Evolutionary conservation across 768 basidiomycete species (phyloP).

Genomic region (Filobasidium floriforme): DNA sequence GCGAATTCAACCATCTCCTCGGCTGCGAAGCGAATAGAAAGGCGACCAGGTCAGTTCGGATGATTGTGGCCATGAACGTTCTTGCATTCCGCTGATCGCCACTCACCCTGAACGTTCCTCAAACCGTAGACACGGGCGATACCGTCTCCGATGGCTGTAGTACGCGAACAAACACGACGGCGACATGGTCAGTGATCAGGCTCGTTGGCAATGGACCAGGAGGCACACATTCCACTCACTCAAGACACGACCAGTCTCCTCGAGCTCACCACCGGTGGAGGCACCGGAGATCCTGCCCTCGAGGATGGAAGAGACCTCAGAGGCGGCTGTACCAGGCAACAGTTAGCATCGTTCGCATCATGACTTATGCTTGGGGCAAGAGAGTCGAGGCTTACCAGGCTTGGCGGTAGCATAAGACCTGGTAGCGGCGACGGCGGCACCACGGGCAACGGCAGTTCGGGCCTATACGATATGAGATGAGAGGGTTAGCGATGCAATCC

Average conservation of each 20-base stretch:
- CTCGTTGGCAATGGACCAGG: not conserved
- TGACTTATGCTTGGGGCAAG: not conserved
- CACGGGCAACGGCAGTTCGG: conserved; percentile 40
- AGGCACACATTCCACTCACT: conserved; percentile 55
- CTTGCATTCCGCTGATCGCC: not conserved
- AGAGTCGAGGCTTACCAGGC: conserved; percentile 61
- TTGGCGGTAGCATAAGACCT: conserved; percentile 97
- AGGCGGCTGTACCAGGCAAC: conserved; percentile 61
- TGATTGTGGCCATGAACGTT: not conserved
- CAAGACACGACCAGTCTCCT: conserved; percentile 97
- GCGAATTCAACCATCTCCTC: conserved; percentile 99
- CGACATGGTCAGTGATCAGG: not conserved
- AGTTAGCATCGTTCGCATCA: not conserved
- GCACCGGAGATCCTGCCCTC: conserved; percentile 96
- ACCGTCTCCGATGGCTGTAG: conserved; percentile 94
- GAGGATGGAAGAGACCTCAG: conserved; percentile 98
- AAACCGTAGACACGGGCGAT: conserved; percentile 87
- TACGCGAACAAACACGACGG: not conserved
- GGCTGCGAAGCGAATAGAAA: conserved; percentile 40
- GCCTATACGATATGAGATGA: conserved; percentile 26
- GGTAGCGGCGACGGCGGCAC: conserved; percentile 36
- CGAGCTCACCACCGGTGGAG: conserved; percentile 82
- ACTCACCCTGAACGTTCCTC: conserved; percentile 88
- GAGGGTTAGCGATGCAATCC: not conserved
- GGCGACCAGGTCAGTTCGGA: not conserved